Percentiles rank a stretch among this genome's conserved stretches.
Evolutionary conservation across 768 basidiomycete genomes (phyloP).

Genomic region (Suillus bovinus): DNA sequence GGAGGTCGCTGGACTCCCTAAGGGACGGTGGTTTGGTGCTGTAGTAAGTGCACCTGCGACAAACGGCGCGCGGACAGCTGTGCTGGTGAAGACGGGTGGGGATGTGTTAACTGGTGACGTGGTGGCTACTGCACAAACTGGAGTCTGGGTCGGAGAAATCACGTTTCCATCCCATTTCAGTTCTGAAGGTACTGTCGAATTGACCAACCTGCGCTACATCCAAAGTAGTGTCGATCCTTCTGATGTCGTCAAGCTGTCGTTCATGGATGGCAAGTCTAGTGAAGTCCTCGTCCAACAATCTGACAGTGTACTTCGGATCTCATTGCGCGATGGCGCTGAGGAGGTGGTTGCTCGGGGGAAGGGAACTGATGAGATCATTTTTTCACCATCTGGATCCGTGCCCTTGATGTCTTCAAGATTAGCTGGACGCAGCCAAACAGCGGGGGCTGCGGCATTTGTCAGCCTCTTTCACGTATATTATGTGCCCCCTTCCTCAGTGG

Average conservation of each 20-base stretch:
- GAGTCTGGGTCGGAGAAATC: constrained; percentile 66
- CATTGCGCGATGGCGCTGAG: constrained; percentile 48
- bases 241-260: constrained; percentile 50
- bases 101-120: constrained; percentile 61
- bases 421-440: constrained; percentile 20
- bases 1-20: constrained; percentile 56
- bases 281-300: constrained; percentile 64
- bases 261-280: constrained; percentile 47
- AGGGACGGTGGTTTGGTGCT: constrained; percentile 67
- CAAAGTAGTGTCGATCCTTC: constrained; percentile 47
- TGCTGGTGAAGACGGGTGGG: constrained; percentile 64
- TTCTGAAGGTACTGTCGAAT: constrained; percentile 31
- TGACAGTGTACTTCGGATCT: constrained; percentile 47
- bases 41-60: constrained; percentile 47
- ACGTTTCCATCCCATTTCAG: constrained; percentile 43
- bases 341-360: constrained; percentile 52
- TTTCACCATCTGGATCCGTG: constrained; percentile 32
- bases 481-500: constrained; percentile 42
- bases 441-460: constrained; percentile 57
- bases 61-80: constrained; percentile 47
- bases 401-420: neutral
- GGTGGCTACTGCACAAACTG: constrained; percentile 61
- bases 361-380: constrained; percentile 57
- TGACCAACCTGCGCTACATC: constrained; percentile 52
- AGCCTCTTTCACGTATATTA: constrained; percentile 71